Conservation (phyloP, 1,139 yeast species). For the Yarrowia galli region DNA sequence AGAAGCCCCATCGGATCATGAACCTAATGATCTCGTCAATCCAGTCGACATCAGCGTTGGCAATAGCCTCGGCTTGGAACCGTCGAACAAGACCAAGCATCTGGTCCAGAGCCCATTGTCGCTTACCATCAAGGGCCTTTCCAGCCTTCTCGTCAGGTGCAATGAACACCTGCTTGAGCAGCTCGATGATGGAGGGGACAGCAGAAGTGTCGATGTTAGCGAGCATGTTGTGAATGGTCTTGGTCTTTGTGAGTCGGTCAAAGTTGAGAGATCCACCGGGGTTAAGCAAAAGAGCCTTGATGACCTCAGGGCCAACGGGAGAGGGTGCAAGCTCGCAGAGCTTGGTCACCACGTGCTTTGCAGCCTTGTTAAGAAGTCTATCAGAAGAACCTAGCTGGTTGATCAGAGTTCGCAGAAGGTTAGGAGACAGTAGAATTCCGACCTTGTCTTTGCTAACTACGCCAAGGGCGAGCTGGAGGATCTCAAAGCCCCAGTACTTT, state of each 20-base stretch:
- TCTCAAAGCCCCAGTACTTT: conserved; percentile 84
- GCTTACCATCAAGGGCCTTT: conserved; percentile 56
- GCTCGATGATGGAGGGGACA: conserved; percentile 42
- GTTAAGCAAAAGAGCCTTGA: conserved; percentile 60
- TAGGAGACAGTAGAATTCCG: conserved; percentile 64
- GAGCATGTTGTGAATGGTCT: conserved; percentile 64
- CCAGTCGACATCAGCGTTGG: conserved; percentile 51
- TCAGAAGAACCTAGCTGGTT: conserved; percentile 76
- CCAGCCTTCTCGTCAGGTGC: conserved; percentile 47
- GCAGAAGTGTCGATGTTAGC: conserved; percentile 21
- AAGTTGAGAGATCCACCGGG: conserved; percentile 69
- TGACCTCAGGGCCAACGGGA: conserved; percentile 56
- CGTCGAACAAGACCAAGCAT: conserved; percentile 59
- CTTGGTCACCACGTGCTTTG: conserved; percentile 59
- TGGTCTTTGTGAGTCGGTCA: conserved; percentile 79
- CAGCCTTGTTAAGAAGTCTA: conserved; percentile 71
- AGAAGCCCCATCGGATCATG: conserved; percentile 64
- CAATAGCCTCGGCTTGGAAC: conserved; percentile 41
- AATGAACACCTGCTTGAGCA: conserved; percentile 49
- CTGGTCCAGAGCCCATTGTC: conserved; percentile 75
- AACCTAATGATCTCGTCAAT: conserved; percentile 60
- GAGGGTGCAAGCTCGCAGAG: conserved; percentile 54
- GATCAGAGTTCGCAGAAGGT: conserved; percentile 74
- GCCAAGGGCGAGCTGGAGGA: conserved; percentile 62
- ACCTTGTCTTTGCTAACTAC: conserved; percentile 51